Base-by-base conservation (phyloP, 345 rosid species). In the Camelina sativa region DNA sequence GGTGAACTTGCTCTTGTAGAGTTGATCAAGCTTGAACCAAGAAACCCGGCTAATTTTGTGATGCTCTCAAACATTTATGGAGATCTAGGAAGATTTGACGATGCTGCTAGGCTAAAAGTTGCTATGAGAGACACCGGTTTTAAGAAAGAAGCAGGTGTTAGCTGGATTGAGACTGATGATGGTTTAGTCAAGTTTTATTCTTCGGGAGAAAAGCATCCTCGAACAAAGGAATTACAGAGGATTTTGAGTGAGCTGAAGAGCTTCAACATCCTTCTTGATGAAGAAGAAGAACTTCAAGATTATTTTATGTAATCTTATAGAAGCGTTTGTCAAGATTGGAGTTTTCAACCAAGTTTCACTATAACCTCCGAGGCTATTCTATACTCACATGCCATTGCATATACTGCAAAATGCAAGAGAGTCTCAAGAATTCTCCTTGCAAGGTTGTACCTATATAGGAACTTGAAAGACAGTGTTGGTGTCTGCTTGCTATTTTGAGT, bases 31-130 rank as follows among this genome's bases (percentile, higher is more conserved):
- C 81, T 88, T 67, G 94, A 89, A 43, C 96, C 96, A 7, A 82
- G 80, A 32, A 91, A 89, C 72, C 96, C 93, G 44, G 86, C 88
- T 47, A 87, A 89, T 69, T 91, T 85, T 63, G 90, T 84, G 11
- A 83, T 83, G 88, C 88, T 91, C 57, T 87, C 96, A 8, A 93
- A 91, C 71, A 76, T 91, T 38, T 88, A 93, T 54, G 91, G 95
- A 38, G 91, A 88, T 71, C 61, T 75, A 19, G 86, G 96, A 43
- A 83, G 87, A 72, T 86, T 89, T 87, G 81, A 87, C 75, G 96
- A 93, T 68, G 85, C 80, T 67, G 92, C 98, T 4, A 78, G 83
- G 75, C 69, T 85, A 15, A 93, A 91, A 81, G 84, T 87, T 72
- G 94, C 91, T 48, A 85, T 86, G 92, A 85, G 95, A 71, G 90